Base-by-base conservation (phyloP, 106 monocot genomes). In the Platanthera guangdongensis region DNA sequence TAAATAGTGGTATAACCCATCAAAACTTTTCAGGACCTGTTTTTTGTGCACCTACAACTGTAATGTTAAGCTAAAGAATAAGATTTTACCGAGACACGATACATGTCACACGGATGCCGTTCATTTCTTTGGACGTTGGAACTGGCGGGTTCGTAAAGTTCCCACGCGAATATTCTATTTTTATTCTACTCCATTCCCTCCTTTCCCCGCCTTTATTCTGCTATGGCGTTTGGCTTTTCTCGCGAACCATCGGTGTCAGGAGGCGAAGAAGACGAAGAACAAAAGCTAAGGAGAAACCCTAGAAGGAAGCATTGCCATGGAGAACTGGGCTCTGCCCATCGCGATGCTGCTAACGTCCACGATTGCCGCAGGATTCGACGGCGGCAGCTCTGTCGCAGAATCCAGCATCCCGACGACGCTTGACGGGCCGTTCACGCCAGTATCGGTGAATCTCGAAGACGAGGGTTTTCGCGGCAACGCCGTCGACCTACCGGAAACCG, bases 371-470 rank as follows among this genome's bases (percentile, higher is more conserved):
- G 12, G 67, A 11, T n/a, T 6, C n/a, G 12, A 2, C 28, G 30
- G 32, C 11, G 2, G 65, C 16, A 11, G 65, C 32, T 15, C 15
- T 4, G 45, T 60, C 11, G 75, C 62, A 7, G 60, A 10, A 5
- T 45, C 49, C 22, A 39, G n/a, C 47, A 72, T 88, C 0, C 81
- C 89, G 75, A 85, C 95, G 60, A 95, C 92, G 19, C 73, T 88
- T 51, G 92, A 90, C 57, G 95, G 87, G 76, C 95, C 92, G 11
- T 90, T 92, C 68, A 48, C 76, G 22, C 92, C 95, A 25, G 87
- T 83, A 65, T 90, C 95, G 64, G 90, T 84, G 74, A 74, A 78
- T 50, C 75, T 90, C 22, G 82, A 52, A 16, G 83, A 92, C 50
- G 74, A 77, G 54, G 69, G 15, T 57, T 87, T 86, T 78, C 80